Evolutionary conservation across 2,329 filamentous ascomycete genomes (phyloP).

Genomic region (Penicillium sp.): DNA sequence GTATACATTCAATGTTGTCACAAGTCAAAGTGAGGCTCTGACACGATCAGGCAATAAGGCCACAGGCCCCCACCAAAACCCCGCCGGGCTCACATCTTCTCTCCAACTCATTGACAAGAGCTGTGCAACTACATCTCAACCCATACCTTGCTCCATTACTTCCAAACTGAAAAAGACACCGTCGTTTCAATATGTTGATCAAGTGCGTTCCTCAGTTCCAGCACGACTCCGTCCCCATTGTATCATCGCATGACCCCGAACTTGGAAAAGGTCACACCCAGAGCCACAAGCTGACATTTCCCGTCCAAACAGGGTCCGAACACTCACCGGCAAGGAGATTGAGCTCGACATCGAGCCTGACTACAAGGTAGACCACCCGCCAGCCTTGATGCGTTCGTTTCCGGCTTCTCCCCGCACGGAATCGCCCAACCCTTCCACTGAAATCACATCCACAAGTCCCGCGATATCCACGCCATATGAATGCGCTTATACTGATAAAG

Average conservation of each 20-base stretch:
- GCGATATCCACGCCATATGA: not conserved
- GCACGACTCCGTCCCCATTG: slow-evolving; percentile 5
- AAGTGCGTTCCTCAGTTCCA: slow-evolving; percentile 40
- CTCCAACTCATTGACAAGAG: slow-evolving; percentile 10
- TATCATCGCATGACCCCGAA: slow-evolving; percentile 17
- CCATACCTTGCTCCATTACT: not conserved
- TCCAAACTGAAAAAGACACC: not conserved
- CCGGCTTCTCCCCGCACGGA: not conserved
- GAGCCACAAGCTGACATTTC: slow-evolving; percentile 13
- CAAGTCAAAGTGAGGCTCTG: slow-evolving; percentile 8
- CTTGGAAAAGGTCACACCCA: slow-evolving; percentile 3
- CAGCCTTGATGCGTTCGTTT: not conserved
- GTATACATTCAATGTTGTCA: not conserved
- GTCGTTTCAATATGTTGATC: slow-evolving; percentile 48
- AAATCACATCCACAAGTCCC: not conserved
- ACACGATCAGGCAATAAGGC: slow-evolving; percentile 25
- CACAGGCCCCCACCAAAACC: slow-evolving; percentile 32
- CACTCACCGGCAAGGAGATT: slow-evolving; percentile 97
- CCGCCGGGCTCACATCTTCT: slow-evolving; percentile 29
- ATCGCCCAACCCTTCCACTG: not conserved
- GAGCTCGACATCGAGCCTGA: slow-evolving; percentile 94
- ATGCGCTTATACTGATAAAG: not conserved
- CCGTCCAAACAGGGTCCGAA: slow-evolving; percentile 70
- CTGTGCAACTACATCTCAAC: not conserved
- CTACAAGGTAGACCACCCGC: slow-evolving; percentile 68